Percentiles rank a stretch among this genome's conserved stretches.
Evolutionary conservation across 306 rosid genomes (phyloP).

Genomic region (Cyclanthera cordifolia): DNA sequence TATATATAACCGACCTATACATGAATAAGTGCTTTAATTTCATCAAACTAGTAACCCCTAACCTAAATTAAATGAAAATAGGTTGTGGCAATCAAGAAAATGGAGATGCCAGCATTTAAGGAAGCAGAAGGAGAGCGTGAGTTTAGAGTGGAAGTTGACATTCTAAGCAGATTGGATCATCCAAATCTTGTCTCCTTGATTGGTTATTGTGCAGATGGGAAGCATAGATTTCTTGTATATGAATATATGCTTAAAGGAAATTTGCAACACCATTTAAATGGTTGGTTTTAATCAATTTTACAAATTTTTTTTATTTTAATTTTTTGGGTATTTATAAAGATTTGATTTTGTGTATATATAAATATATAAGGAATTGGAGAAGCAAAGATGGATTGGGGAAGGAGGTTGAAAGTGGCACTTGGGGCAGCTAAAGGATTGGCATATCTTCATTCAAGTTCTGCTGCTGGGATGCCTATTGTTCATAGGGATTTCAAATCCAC

Average conservation of each 20-base stretch:
- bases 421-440: conserved; percentile 93
- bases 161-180: conserved; percentile 83
- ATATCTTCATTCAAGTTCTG: conserved; percentile 65
- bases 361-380: conserved; percentile 42
- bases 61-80: too few species aligned
- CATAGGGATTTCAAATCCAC: conserved; percentile 92
- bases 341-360: conserved; percentile 14
- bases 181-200: conserved; percentile 86
- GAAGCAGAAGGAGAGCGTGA: conserved; percentile 86
- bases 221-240: conserved; percentile 77
- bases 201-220: conserved; percentile 95
- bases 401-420: conserved; percentile 64
- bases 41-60: too few species aligned
- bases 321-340: too few species aligned
- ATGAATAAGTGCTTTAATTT: too few species aligned
- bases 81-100: conserved; percentile 91
- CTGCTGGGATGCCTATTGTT: conserved; percentile 73
- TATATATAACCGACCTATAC: too few species aligned
- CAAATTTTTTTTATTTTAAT: too few species aligned
- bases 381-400: conserved; percentile 68
- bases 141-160: conserved; percentile 83
- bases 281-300: too few species aligned
- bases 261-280: conserved; percentile 86
- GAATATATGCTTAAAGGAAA: conserved; percentile 82
- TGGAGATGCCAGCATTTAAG: conserved; percentile 73